Base-by-base conservation (phyloP, 495 filamentous ascomycete species). In the Penicillium flavigenum region DNA sequence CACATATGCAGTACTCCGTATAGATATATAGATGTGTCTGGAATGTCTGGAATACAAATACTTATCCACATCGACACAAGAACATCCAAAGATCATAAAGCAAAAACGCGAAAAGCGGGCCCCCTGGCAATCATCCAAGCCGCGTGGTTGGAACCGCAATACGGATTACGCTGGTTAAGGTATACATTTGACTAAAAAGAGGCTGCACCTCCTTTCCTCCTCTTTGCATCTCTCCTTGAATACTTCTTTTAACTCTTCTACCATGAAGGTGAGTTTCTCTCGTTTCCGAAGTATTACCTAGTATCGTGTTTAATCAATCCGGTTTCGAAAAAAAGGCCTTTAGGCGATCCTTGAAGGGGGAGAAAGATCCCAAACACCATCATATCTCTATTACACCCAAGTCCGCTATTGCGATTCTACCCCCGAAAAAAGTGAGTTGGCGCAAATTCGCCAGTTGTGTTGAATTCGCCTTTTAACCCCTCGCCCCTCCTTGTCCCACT, bases 371-470 rank as follows among this genome's bases (percentile, higher is more conserved):
- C 59, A 87, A 83, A 72, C 83, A 81, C 46, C 86, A 89, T 54
- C 90, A 93, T 64, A 86, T 92, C 65, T 91, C 90, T 44, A 91
- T 97, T 47, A 88, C 92, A 1, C 90, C 90, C 54, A 98, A 98
- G 69, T 87, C 91, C 42, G 90, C 92, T n/a, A 83, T 96, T 57
- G 92, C 94, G 10, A 98, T 98, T 69, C 82, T 93, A 31, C 92
- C 94, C 60, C 94, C 94, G 0, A 98, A 96, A 75, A 97, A 96
- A 86, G 94, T 98, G 63, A 70, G 72, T 68, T 31, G 20, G 57
- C 49, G 42, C 54, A 36, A 51, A 57, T 39, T 39, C 36, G 14
- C 14, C 34, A 34, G 31, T 34, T 34, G 31, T 9, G 31, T 36
- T 14, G 20, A 38, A 27, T 63, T 62, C 54, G 36, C 34, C 58